These are phyloP conservation scores for Monilinia polystroma DNA, from an alignment of 2,329 filamentous ascomycete genomes.

Conservation along the genomic window DNA sequence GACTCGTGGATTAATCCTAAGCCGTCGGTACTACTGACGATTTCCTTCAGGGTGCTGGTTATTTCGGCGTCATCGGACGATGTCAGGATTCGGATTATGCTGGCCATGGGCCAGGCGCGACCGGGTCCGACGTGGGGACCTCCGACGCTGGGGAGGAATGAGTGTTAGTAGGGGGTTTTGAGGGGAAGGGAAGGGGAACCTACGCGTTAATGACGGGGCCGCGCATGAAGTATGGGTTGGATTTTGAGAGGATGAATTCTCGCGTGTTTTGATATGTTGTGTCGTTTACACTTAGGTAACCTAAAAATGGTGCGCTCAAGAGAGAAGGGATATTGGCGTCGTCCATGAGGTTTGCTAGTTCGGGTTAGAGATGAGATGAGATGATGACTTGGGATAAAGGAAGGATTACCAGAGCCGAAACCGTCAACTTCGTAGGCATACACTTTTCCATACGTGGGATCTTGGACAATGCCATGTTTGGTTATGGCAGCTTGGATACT, in stretches of 20 bases:
- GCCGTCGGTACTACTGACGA: slow-evolving; percentile 34
- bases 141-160: slow-evolving; percentile 36
- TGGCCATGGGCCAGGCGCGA: background rate
- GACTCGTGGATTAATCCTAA: slow-evolving; percentile 51
- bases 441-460: slow-evolving; percentile 63
- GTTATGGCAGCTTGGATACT: slow-evolving; percentile 67
- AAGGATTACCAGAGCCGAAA: slow-evolving; percentile 52
- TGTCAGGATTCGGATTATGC: background rate
- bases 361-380: slow-evolving; percentile 35
- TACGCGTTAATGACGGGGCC: slow-evolving; percentile 54
- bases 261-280: slow-evolving; percentile 75
- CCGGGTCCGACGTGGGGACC: background rate
- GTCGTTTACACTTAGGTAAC: slow-evolving; percentile 59
- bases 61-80: slow-evolving; percentile 41
- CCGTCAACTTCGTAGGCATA: slow-evolving; percentile 79
- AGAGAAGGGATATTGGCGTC: slow-evolving; percentile 70
- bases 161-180: slow-evolving; percentile 27
- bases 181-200: slow-evolving; percentile 36
- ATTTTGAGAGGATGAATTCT: slow-evolving; percentile 70
- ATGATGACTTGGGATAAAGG: background rate
- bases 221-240: slow-evolving; percentile 74
- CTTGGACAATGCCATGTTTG: slow-evolving; percentile 66
- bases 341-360: slow-evolving; percentile 59
- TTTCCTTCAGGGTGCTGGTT: slow-evolving; percentile 33
- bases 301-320: slow-evolving; percentile 62